Conservation (phyloP, 2,329 filamentous ascomycete genomes). For the Beauveria scarabaeidicola region DNA sequence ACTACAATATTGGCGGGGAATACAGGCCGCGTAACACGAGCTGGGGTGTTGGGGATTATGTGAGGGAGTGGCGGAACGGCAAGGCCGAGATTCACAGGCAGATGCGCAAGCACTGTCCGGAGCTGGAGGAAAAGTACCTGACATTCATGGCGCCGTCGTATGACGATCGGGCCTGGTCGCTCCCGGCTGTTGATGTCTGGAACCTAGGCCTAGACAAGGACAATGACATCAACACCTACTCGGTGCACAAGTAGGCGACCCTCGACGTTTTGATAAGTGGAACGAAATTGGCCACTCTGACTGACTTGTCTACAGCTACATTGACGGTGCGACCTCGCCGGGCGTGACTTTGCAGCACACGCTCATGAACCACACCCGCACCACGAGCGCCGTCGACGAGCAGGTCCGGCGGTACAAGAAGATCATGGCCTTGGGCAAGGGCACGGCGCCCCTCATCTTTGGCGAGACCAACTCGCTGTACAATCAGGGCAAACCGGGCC, state of each 20-base stretch:
- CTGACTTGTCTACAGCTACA: constrained; percentile 40
- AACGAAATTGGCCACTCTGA: background rate
- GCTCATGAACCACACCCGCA: constrained; percentile 54
- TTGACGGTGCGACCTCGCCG: constrained; percentile 45
- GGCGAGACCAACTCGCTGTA: constrained; percentile 56
- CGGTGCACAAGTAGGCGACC: constrained; percentile 42
- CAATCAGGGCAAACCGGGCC: constrained; percentile 50
- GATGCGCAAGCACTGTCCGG: constrained; percentile 41
- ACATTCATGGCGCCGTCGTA: constrained; percentile 45
- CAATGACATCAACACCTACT: constrained; percentile 41
- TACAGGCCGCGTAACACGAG: background rate
- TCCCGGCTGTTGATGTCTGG: constrained; percentile 43
- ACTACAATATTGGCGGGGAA: background rate
- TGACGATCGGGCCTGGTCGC: constrained; percentile 39
- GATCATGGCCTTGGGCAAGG: constrained; percentile 21
- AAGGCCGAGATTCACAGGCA: constrained; percentile 38
- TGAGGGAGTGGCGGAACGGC: constrained; percentile 48
- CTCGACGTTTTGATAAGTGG: too few relatives aligned
- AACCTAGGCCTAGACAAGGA: constrained; percentile 40
- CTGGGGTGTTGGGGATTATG: constrained; percentile 28
- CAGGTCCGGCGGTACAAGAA: constrained; percentile 39
- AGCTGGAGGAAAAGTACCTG: constrained; percentile 24
- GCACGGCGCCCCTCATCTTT: constrained; percentile 20
- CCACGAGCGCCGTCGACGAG: constrained; percentile 35
- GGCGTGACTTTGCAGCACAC: constrained; percentile 53